Base-by-base conservation (phyloP, 495 filamentous ascomycete genomes). In the Penicillium canescens region DNA sequence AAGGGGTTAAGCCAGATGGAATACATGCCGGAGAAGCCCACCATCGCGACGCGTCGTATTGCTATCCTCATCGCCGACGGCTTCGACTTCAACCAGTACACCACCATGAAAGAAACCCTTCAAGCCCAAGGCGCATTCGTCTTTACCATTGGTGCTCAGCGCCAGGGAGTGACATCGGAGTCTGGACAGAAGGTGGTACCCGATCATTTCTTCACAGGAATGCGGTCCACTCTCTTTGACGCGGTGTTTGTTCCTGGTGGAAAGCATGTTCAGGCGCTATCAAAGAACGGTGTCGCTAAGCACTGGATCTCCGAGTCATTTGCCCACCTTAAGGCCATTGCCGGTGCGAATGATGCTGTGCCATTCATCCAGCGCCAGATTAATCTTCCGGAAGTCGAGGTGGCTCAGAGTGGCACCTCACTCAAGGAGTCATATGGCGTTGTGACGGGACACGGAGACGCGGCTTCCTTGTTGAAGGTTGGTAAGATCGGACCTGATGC, bases 251-350 rank as follows among this genome's bases (percentile, higher is more conserved):
- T 96, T 16, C 89, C 90, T 14, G 89, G 90, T 14, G 91, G 90
- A 0, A 75, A 78, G 0, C 76, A 90, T 49, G 78, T 88, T 16
- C 61, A 70, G 42, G 77, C 78, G 1, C 78, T 96, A 5, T 68
- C 79, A 34, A 84, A 85, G 72, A 90, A 83, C 50, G 91, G 92
- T 5, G 82, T 91, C 18, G 89, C 88, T 2, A 72, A 90, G 46
- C 87, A 92, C 73, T 96, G 88, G 88, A 74, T 96, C 20, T 81
- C 90, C 51, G 90, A 95, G 69, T 85, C 90, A 0, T 95, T 92
- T 62, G 84, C 89, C 3, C 85, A 92, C 55, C 71, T 92, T 46
- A 90, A 95, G 76, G 68, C 88, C 26, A 86, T 96, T 59, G 86
- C 87, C 35, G 86, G 87, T 31, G 82, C 84, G 0, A 84, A 89